Evolutionary conservation across 1,284 basidiomycete species (phyloP), one percentile per base, ranked within the genome.

Genomic region (Trametes polyzona): DNA sequence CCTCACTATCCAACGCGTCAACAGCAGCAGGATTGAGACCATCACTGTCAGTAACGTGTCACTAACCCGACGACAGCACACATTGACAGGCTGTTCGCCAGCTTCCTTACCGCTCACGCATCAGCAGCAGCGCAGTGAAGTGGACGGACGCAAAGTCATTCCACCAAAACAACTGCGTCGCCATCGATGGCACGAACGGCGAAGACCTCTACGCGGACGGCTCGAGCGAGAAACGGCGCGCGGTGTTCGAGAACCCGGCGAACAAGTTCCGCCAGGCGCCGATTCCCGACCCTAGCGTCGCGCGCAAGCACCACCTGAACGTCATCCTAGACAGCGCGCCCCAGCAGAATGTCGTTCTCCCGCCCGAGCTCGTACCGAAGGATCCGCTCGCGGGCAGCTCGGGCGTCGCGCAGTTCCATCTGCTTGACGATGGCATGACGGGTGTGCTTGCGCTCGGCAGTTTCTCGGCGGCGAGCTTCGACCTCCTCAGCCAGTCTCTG

Each of bases 401-500:
- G 23, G 78, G 75, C 29, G 82, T 81, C 1, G 76, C 80, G 2
- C 80, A 84, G 62, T 86, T 86, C 67, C 82, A 79, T 66, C 61
- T 83, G 66, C 69, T 86, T 12, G 69, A 78, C 2, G 83, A 86
- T 56, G 72, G 71, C n/a, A 78, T 75, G 62, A 85, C 83, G 0
- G 84, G 83, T 33, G 81, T 86, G 1, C 71, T 86, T 46, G 80
- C 82, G 17, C 75, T 86, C 14, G 83, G 84, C 16, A 84, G 83
- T 65, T 86, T 86, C 69, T 78, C 78, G 1, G 81, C 80, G 12
- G 58, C 60, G 3, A 71, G 73, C 55, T 82, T 80, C 61, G 67
- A 71, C 47, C 62, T 62, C 2, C 77, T 86, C 56, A 69, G 79
- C 58, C 64, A 69, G 27, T 77, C 78, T 35, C 65, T 86, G 51